Evolutionary conservation across 208 protist genomes (phyloP).

Genomic region (Trypanosoma boissoni): DNA sequence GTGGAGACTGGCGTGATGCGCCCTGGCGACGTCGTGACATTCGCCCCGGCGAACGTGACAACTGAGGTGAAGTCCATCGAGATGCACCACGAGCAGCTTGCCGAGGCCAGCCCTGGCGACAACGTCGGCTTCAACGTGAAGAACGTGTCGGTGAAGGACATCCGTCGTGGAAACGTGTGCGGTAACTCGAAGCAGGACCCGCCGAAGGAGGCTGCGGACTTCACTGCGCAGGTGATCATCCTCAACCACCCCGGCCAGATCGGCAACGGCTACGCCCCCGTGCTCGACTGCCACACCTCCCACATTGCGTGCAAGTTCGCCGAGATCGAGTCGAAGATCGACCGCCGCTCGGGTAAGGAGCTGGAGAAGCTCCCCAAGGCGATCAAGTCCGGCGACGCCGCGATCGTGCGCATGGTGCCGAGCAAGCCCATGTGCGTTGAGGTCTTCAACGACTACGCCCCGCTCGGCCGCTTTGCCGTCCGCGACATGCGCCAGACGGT

Average conservation of each 20-base stretch:
- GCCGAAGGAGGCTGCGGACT: slow-evolving; percentile 51
- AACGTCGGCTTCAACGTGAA: slow-evolving; percentile 96
- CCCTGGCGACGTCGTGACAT: slow-evolving; percentile 57
- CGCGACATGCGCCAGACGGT: slow-evolving; percentile 95
- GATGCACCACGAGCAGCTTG: slow-evolving; percentile 85
- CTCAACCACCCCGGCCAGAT: slow-evolving; percentile 94
- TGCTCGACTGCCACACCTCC: slow-evolving; percentile 94
- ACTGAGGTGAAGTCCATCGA: slow-evolving; percentile 85
- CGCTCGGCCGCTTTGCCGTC: slow-evolving; percentile 95
- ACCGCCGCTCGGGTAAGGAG: slow-evolving; percentile 90
- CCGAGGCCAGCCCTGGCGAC: slow-evolving; percentile 84
- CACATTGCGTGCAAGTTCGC: slow-evolving; percentile 93
- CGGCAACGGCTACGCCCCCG: slow-evolving; percentile 82
- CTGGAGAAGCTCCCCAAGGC: slow-evolving; percentile 83
- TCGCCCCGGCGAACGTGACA: slow-evolving; percentile 49
- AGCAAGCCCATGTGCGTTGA: slow-evolving; percentile 94
- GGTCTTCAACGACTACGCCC: slow-evolving; percentile 92
- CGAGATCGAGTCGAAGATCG: slow-evolving; percentile 90
- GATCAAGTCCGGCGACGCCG: slow-evolving; percentile 93
- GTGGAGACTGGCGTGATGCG: slow-evolving; percentile 61
- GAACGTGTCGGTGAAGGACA: slow-evolving; percentile 89
- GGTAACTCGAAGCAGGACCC: slow-evolving; percentile 66
- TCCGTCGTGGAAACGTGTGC: slow-evolving; percentile 83
- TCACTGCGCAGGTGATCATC: slow-evolving; percentile 93
- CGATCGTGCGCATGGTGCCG: slow-evolving; percentile 86